Base-by-base conservation (phyloP, 1,284 basidiomycete genomes). In the Farysia itapuensis region DNA sequence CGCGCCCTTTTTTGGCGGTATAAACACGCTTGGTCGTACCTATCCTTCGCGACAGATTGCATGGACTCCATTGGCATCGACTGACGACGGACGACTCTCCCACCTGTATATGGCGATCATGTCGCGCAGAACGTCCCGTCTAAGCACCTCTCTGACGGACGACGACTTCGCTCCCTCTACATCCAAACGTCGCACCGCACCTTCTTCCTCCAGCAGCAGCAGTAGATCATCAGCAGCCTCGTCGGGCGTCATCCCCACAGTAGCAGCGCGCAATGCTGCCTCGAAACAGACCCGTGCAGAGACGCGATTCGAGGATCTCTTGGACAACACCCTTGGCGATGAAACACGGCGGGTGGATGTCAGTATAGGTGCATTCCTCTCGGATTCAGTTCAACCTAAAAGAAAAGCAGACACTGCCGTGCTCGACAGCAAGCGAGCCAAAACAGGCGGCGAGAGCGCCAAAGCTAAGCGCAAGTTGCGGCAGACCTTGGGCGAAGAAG, bases 181-280 rank as follows among this genome's bases (percentile, higher is more conserved):
- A 12, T 45, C 48, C 30, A 43, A 28, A 25, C 39, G 39, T 5
- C 52, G 49, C 20, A 19, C 44, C 4, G 37, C 41, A 7, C 34
- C 48, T 16, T 39, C 43, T 18, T 14, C 45, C 18, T 39, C 47
- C 14, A 28, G 45, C 20, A 35, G 51, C 4, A 56, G 48, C 32
- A 46, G 40, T 22, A 43, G 59, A 13, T 53, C 50, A 8, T 64
- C 60, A 11, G 50, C 41, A 12, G 49, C 60, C 38, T 64, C 60
- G 4, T 57, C 52, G 1, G 60, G 45, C 18, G 49, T 64, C 31
- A 57, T 64, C 15, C 60, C 60, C 15, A 53, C 60, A 7, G 46
- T 64, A 30, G 60, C 50, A 16, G 53, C 60, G 5, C 49, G 54
- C 30, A 50, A 52, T 33, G 35, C 45, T 26, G 53, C 43, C 8